Evolutionary conservation across 106 monocot species (phyloP).

Genomic region (Chionographis japonica): DNA sequence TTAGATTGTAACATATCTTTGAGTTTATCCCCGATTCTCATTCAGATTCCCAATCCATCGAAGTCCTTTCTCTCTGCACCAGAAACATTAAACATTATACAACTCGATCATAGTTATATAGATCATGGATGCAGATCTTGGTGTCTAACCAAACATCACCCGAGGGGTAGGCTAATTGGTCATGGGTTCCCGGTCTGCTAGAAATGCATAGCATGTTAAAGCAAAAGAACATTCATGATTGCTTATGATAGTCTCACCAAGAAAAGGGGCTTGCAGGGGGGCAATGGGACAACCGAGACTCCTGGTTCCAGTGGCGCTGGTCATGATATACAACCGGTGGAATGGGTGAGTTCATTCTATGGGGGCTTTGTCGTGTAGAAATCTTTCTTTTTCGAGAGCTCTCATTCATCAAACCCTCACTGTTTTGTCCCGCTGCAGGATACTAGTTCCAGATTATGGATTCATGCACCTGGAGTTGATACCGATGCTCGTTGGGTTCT

Average conservation of each 20-base stretch:
- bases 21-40: no score
- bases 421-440: constrained; percentile 30
- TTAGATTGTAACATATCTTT: no score
- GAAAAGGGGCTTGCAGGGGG: constrained; percentile 45
- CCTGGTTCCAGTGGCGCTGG: constrained; percentile 80
- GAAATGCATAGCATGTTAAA: no score
- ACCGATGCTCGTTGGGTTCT: constrained; percentile 97
- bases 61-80: no score
- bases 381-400: no score
- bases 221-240: background rate
- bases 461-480: constrained; percentile 90
- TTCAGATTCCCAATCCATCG: no score
- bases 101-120: background rate
- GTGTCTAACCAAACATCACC: no score
- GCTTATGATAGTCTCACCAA: background rate
- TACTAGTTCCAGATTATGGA: constrained; percentile 81
- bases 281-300: constrained; percentile 90
- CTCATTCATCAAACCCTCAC: no score
- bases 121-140: background rate
- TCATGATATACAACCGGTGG: constrained; percentile 89
- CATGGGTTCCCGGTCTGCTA: no score
- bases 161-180: no score
- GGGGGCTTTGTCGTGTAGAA: no score
- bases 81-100: no score
- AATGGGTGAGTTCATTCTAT: constrained; percentile 54